Evolutionary conservation across 2,329 filamentous ascomycete species (phyloP).

Genomic region (Penicillium aurantiogriseum): DNA sequence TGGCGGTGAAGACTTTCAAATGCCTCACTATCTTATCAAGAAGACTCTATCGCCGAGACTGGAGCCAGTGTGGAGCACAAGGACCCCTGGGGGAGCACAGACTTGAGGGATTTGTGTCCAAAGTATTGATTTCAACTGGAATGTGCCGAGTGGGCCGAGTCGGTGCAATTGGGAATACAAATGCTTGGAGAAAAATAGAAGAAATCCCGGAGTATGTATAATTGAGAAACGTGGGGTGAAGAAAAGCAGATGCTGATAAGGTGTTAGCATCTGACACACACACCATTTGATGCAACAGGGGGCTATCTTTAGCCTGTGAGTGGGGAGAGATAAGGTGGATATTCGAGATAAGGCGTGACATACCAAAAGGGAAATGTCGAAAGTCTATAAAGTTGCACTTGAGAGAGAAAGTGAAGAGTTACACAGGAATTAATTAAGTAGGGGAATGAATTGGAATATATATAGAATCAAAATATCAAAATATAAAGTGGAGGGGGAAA

Average conservation of each 20-base stretch:
- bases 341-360: conserved; percentile 19
- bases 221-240: background rate
- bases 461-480: background rate
- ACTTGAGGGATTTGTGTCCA: conserved; percentile 33
- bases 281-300: background rate
- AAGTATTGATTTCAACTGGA: conserved; percentile 3
- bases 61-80: conserved; percentile 32
- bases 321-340: conserved; percentile 29
- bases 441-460: background rate
- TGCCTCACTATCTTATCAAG: conserved; percentile 26
- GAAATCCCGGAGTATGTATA: conserved; percentile 3
- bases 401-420: background rate
- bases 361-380: background rate
- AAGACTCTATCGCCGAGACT: conserved; percentile 3
- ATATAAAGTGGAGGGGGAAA: background rate
- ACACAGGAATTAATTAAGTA: background rate
- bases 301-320: conserved; percentile 24
- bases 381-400: background rate
- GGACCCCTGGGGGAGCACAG: conserved; percentile 25
- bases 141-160: conserved; percentile 2
- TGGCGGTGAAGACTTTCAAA: conserved; percentile 36
- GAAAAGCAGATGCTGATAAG: conserved; percentile 18
- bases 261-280: conserved; percentile 1
- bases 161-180: conserved; percentile 1
- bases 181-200: background rate